These are phyloP conservation scores for Penicillium digitatum DNA, from an alignment of 2,329 filamentous ascomycete genomes.

Conservation along the genomic window DNA sequence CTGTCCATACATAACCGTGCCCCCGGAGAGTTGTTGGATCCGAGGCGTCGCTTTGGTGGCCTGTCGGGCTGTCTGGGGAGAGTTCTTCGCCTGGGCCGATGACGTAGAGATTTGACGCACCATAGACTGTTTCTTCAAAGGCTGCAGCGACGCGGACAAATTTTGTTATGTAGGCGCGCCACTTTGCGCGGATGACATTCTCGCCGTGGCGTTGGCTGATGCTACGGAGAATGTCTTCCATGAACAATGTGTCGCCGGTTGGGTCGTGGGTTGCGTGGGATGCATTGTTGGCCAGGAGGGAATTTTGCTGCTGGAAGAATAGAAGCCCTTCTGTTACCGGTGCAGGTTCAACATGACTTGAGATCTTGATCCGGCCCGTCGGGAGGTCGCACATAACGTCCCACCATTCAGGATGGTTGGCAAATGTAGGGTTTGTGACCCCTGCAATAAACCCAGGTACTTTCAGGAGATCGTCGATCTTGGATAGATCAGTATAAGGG, in stretches of 20 bases:
- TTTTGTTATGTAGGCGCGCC: constrained; percentile 89
- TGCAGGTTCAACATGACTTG: constrained; percentile 75
- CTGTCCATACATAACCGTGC: constrained; percentile 93
- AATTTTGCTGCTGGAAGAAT: constrained; percentile 75
- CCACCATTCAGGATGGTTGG: constrained; percentile 96
- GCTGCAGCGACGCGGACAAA: constrained; percentile 89
- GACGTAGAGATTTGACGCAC: constrained; percentile 75
- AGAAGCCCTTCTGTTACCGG: constrained; percentile 76
- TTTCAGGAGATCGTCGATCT: constrained; percentile 92
- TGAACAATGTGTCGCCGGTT: constrained; percentile 84
- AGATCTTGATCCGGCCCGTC: constrained; percentile 91
- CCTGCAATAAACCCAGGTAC: constrained; percentile 97
- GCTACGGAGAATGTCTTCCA: constrained; percentile 77
- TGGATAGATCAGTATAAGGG: constrained; percentile 95
- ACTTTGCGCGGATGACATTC: constrained; percentile 83
- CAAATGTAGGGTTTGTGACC: constrained; percentile 95
- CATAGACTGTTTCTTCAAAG: constrained; percentile 94
- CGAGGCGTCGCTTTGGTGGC: constrained; percentile 32
- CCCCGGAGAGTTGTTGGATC: constrained; percentile 60
- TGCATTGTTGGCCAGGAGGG: constrained; percentile 25
- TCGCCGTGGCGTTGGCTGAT: constrained; percentile 85
- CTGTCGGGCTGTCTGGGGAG: constrained; percentile 50
- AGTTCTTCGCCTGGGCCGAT: constrained; percentile 69
- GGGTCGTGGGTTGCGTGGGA: constrained; percentile 53
- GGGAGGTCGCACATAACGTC: constrained; percentile 91